These are phyloP conservation scores for Saccharomycopsis guyanensis DNA, from an alignment of 805 yeast genomes.

Conservation along the genomic window DNA sequence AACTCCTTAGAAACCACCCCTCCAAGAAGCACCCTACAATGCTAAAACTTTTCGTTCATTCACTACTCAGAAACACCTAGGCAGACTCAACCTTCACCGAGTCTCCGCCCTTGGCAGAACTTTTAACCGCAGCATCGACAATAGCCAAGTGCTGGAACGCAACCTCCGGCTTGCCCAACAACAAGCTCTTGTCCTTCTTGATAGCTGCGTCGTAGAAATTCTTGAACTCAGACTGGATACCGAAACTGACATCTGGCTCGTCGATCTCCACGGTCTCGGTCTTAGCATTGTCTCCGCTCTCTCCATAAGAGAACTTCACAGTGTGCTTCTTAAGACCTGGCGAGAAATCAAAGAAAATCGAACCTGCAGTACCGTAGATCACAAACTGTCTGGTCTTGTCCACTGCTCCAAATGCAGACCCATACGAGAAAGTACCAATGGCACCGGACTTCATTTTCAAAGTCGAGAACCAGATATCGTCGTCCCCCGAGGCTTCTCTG, in stretches of 20 bases:
- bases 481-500: constrained; percentile 69
- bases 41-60: too few species aligned
- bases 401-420: constrained; percentile 80
- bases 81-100: constrained; percentile 37
- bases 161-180: constrained; percentile 57
- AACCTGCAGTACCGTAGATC: constrained; percentile 75
- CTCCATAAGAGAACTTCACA: constrained; percentile 29
- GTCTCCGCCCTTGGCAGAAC: constrained; percentile 48
- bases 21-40: too few species aligned
- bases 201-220: constrained; percentile 54
- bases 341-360: constrained; percentile 60
- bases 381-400: constrained; percentile 59
- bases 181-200: constrained; percentile 49
- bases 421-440: constrained; percentile 85
- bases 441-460: constrained; percentile 48
- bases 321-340: constrained; percentile 36
- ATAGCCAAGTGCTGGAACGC: constrained; percentile 92
- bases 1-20: too few species aligned
- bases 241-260: constrained; percentile 40
- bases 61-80: too few species aligned
- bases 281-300: constrained; percentile 24
- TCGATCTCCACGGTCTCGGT: constrained; percentile 26
- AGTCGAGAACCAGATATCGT: constrained; percentile 72
- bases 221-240: constrained; percentile 47
- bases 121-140: constrained; percentile 76